phyloP scores from a whole-genome alignment of 441 rosid species.

The Syzygium malaccense region DNA sequence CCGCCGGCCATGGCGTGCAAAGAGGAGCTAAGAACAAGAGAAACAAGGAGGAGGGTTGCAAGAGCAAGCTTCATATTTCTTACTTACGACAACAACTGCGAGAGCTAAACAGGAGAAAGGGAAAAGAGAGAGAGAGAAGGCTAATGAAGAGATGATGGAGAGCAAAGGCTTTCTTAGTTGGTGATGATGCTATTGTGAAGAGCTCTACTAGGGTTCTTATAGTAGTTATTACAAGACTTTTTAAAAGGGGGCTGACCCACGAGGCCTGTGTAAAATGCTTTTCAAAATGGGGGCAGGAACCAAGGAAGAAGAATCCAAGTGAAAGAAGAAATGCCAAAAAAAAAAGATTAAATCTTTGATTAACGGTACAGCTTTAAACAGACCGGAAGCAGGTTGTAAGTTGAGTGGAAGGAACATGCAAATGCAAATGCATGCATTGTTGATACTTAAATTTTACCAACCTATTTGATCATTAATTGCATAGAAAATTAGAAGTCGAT shows the following conservation, averaged over 20 bases:
- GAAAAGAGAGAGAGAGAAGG: neutral
- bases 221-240: neutral
- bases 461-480: too few relatives aligned
- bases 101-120: neutral
- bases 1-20: conserved; percentile 4
- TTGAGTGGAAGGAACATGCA: neutral
- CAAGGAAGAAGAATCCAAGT: neutral
- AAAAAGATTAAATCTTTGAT: neutral
- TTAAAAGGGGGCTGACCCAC: neutral
- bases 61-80: conserved; percentile 17
- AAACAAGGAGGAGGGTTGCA: conserved; percentile 12
- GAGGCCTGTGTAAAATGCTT: neutral
- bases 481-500: too few relatives aligned
- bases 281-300: neutral
- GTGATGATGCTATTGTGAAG: neutral
- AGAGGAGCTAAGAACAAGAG: conserved; percentile 17
- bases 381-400: neutral
- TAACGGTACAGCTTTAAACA: neutral
- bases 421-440: neutral
- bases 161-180: neutral
- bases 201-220: neutral
- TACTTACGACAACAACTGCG: neutral
- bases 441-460: too few relatives aligned
- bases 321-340: neutral
- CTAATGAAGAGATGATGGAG: neutral